Conservation (phyloP, 345 rosid species). For the Eucalyptus sp. region DNA sequence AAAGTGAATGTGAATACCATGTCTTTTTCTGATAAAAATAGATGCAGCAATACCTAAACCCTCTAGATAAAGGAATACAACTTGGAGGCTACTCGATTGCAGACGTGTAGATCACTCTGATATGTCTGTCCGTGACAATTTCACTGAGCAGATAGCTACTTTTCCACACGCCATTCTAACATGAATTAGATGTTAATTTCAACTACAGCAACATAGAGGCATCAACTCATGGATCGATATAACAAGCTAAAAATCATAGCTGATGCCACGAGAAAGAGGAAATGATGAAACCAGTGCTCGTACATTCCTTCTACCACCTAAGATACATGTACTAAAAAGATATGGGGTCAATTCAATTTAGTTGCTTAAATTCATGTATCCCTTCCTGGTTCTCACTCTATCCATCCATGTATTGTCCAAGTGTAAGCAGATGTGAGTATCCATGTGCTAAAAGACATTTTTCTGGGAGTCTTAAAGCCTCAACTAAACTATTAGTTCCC, state of each 20-base stretch:
- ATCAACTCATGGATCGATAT: not conserved
- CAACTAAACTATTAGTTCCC: not conserved
- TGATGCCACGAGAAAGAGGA: not conserved
- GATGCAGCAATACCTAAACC: not conserved
- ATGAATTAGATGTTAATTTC: not conserved
- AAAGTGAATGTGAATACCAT: not conserved
- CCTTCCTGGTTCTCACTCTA: not conserved
- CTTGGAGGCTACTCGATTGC: not conserved
- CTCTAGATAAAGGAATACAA: not conserved
- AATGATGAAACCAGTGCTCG: not conserved
- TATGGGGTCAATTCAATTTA: not conserved
- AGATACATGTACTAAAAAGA: not conserved
- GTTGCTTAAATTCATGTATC: not conserved
- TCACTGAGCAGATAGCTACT: not conserved
- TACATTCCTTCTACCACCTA: not conserved
- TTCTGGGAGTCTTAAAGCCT: not conserved
- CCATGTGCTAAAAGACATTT: not conserved
- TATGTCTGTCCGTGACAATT: not conserved
- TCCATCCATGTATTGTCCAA: not conserved
- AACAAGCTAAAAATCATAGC: not conserved
- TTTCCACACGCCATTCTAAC: not conserved
- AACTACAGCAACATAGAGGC: not conserved
- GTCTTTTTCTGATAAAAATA: not conserved
- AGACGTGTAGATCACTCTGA: not conserved
- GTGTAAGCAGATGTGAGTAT: not conserved